These are phyloP conservation scores for Solanum pennellii DNA, from an alignment of 257 asterid species.

Conservation along the genomic window DNA sequence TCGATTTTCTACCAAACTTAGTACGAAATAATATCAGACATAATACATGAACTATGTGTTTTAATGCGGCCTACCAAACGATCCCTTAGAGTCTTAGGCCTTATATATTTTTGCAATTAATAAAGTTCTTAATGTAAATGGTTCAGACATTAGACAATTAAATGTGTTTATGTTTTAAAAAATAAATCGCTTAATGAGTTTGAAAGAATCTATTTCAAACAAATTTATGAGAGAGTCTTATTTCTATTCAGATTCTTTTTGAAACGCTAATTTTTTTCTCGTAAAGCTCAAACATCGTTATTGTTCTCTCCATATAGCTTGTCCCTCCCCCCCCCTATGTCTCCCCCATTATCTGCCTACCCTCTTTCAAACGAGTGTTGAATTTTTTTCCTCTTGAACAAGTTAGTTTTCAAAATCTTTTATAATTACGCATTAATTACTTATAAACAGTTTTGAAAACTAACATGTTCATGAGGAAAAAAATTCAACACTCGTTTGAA, in stretches of 20 bases:
- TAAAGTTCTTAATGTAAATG: too few species aligned
- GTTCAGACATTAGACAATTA: neutral
- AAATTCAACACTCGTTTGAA: neutral
- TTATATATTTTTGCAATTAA: neutral
- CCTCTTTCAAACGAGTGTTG: too few species aligned
- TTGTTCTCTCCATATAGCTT: too few species aligned
- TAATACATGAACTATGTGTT: too few species aligned
- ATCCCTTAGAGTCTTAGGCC: neutral
- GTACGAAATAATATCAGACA: too few species aligned
- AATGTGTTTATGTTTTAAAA: too few species aligned
- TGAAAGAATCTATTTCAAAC: neutral
- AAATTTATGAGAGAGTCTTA: too few species aligned
- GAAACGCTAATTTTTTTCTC: neutral
- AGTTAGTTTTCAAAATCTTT: neutral
- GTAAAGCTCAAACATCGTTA: too few species aligned
- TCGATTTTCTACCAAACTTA: too few species aligned
- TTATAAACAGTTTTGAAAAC: neutral
- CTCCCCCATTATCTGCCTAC: neutral
- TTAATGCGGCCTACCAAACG: too few species aligned
- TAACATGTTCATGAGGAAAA: neutral
- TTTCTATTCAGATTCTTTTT: too few species aligned
- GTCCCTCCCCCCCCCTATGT: neutral
- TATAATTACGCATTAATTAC: too few species aligned
- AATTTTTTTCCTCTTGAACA: neutral
- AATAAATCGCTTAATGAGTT: neutral